phyloP scores from a whole-genome alignment of 2,329 filamentous ascomycete species.

The Fusarium anthophilum region DNA sequence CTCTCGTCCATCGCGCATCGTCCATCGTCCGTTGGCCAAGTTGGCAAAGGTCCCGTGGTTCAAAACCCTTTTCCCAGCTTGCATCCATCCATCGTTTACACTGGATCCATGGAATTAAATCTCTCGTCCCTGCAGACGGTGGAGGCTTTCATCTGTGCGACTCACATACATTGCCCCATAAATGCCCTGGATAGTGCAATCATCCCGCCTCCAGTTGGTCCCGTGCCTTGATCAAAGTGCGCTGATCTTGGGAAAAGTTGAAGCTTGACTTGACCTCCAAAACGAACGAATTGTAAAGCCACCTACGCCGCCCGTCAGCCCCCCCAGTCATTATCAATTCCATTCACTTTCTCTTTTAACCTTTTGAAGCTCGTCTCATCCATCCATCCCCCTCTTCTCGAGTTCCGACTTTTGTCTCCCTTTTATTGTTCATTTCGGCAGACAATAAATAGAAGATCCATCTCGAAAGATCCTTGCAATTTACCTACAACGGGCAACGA shows the following conservation, averaged over 20 bases:
- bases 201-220: constrained; percentile 30
- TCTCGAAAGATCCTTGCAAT: constrained; percentile 16
- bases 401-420: constrained; percentile 10
- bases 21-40: constrained; percentile 19
- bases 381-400: constrained; percentile 1
- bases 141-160: constrained; percentile 22
- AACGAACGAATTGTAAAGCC: constrained; percentile 19
- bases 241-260: constrained; percentile 31
- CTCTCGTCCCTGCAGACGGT: constrained; percentile 29
- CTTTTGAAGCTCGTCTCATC: not conserved
- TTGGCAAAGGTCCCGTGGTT: constrained; percentile 29
- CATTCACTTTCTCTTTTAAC: not conserved
- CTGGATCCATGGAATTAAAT: constrained; percentile 35
- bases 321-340: constrained; percentile 24
- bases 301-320: constrained; percentile 32
- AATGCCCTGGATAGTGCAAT: constrained; percentile 32
- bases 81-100: not conserved
- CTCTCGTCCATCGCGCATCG: not conserved
- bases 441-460: constrained; percentile 29
- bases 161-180: constrained; percentile 32
- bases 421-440: constrained; percentile 25
- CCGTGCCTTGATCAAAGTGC: constrained; percentile 38
- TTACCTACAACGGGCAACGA: constrained; percentile 7
- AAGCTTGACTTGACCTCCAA: constrained; percentile 3
- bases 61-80: not conserved